Evolutionary conservation across 2,329 filamentous ascomycete species (phyloP).

Genomic region (Fusarium acutatum): DNA sequence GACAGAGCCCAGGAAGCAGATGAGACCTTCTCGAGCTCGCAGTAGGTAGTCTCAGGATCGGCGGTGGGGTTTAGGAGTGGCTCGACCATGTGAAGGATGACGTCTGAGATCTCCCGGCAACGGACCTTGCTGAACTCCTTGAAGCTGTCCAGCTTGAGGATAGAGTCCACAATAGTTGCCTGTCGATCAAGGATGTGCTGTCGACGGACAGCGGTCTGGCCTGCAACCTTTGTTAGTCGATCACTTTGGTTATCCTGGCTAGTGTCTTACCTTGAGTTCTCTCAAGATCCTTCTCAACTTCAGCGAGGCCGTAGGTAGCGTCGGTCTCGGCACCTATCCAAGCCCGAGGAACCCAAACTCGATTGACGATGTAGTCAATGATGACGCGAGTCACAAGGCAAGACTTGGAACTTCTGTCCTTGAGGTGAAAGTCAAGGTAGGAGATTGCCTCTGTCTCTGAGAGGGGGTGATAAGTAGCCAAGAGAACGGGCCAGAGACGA

Average conservation of each 20-base stretch:
- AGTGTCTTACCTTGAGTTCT: slow-evolving; percentile 44
- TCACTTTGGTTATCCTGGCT: too few species aligned
- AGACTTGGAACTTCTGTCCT: slow-evolving; percentile 50
- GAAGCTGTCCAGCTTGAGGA: slow-evolving; percentile 48
- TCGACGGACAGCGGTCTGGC: slow-evolving; percentile 47
- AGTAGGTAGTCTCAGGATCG: slow-evolving; percentile 48
- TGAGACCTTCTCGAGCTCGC: slow-evolving; percentile 54
- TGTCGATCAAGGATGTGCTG: slow-evolving; percentile 53
- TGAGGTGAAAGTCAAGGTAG: slow-evolving; percentile 53
- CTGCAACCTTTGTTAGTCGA: slow-evolving; percentile 35
- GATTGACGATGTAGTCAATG: slow-evolving; percentile 53
- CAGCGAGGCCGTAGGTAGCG: slow-evolving; percentile 46
- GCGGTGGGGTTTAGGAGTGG: slow-evolving; percentile 51
- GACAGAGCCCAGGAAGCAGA: slow-evolving; percentile 56
- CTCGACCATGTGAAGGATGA: slow-evolving; percentile 48
- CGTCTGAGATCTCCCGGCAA: slow-evolving; percentile 54
- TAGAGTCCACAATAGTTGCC: slow-evolving; percentile 48
- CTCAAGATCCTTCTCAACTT: slow-evolving; percentile 50
- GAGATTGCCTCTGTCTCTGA: slow-evolving; percentile 50
- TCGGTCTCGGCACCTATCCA: slow-evolving; percentile 51
- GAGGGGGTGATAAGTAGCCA: slow-evolving; percentile 50
- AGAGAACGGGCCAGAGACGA: slow-evolving; percentile 49
- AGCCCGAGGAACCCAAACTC: slow-evolving; percentile 51
- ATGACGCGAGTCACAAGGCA: slow-evolving; percentile 55
- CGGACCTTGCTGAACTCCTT: slow-evolving; percentile 44